A percentile compares a stretch with the other conserved stretches of the same genome.
Evolutionary conservation across 768 basidiomycete species (phyloP).

Genomic region (Scleroderma bovista): DNA sequence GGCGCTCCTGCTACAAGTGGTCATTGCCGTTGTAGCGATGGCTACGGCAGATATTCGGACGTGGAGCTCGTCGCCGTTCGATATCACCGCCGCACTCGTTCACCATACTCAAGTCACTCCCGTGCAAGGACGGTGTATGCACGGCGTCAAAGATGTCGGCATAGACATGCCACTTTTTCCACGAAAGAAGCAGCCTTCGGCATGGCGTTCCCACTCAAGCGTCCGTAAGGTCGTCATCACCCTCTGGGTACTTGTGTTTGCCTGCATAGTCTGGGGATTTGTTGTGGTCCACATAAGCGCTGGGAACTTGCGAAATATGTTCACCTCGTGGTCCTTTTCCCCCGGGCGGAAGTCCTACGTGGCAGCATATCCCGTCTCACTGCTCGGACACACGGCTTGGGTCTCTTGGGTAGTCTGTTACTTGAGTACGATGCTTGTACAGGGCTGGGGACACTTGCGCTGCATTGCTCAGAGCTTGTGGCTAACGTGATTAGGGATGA

Average conservation of each 20-base stretch:
- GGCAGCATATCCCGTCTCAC: conserved; percentile 18
- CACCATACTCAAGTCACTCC: conserved; percentile 19
- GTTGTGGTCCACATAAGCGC: conserved; percentile 5
- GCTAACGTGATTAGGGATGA: conserved; percentile 27
- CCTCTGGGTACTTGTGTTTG: conserved; percentile 19
- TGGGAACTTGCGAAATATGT: neutral
- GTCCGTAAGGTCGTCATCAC: conserved; percentile 17
- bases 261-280: conserved; percentile 20
- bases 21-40: conserved; percentile 19
- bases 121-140: conserved; percentile 21
- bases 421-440: conserved; percentile 19
- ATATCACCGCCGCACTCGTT: conserved; percentile 25
- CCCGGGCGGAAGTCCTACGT: conserved; percentile 14
- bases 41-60: conserved; percentile 21
- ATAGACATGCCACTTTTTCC: conserved; percentile 12
- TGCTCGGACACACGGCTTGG: conserved; percentile 12
- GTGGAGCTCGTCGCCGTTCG: conserved; percentile 30
- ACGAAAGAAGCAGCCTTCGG: conserved; percentile 17
- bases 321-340: conserved; percentile 23
- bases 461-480: conserved; percentile 25
- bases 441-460: conserved; percentile 23
- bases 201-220: conserved; percentile 22
- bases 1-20: conserved; percentile 16
- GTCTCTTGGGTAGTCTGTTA: conserved; percentile 22
- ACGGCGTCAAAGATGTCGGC: conserved; percentile 9